Evolutionary conservation across 441 rosid species (phyloP).

Genomic region (Gossypium trilobum): DNA sequence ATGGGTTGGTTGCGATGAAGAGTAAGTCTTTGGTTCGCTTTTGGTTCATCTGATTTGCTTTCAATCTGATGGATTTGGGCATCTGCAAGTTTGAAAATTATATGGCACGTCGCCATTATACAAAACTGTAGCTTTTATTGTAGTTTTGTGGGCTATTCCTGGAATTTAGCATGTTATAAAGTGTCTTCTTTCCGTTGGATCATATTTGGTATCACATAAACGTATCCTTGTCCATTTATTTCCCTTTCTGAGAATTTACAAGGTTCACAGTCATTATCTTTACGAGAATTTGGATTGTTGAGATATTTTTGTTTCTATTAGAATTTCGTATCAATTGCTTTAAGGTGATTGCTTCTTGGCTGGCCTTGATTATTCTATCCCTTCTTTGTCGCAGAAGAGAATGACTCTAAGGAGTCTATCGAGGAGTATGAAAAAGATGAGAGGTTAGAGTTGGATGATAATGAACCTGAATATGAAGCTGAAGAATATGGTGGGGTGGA

Average conservation of each 20-base stretch:
- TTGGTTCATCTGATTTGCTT: not conserved
- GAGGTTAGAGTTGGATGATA: slow-evolving; percentile 47
- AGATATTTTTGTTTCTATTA: not conserved
- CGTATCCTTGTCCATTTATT: not conserved
- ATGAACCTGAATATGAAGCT: not conserved
- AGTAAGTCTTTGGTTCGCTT: slow-evolving; percentile 36
- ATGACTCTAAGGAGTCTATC: slow-evolving; percentile 53
- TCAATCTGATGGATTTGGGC: not conserved
- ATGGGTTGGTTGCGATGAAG: slow-evolving; percentile 20
- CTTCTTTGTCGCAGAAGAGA: slow-evolving; percentile 61
- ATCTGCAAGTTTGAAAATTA: not conserved
- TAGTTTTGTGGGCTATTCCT: not conserved
- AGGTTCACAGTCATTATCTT: not conserved
- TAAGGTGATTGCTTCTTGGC: slow-evolving; percentile 19
- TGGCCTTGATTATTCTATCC: slow-evolving; percentile 27
- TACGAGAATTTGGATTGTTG: not conserved
- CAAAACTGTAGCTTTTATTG: not conserved
- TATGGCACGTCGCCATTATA: not conserved
- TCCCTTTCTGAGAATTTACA: not conserved
- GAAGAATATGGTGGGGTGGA: slow-evolving; percentile 31
- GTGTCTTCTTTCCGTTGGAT: not conserved
- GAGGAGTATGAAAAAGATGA: slow-evolving; percentile 82
- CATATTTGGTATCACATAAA: not conserved
- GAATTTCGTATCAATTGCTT: not conserved
- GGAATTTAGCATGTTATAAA: not conserved